Conservation (phyloP, 2,329 filamentous ascomycete species). For the Alternaria burnsii region DNA sequence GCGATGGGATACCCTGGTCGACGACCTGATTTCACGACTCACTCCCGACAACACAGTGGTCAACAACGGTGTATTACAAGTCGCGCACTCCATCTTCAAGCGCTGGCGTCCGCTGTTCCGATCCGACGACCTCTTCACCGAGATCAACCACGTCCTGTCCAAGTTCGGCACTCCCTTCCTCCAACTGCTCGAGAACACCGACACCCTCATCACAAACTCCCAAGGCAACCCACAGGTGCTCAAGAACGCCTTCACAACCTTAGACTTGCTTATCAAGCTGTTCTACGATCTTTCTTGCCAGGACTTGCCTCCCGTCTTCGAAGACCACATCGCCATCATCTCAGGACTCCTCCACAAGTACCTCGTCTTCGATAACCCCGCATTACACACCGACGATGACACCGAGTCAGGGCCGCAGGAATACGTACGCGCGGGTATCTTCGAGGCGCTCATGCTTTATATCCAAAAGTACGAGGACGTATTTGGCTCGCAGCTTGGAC, state of each 20-base stretch:
- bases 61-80: slow-evolving; percentile 94
- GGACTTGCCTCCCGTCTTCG: slow-evolving; percentile 92
- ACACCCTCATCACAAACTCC: slow-evolving; percentile 75
- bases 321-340: slow-evolving; percentile 82
- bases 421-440: slow-evolving; percentile 90
- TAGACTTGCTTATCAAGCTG: slow-evolving; percentile 89
- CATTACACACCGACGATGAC: slow-evolving; percentile 87
- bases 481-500: slow-evolving; percentile 79
- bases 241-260: slow-evolving; percentile 80
- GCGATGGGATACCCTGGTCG: slow-evolving; percentile 93
- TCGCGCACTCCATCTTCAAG: slow-evolving; percentile 97
- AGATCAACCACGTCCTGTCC: slow-evolving; percentile 93
- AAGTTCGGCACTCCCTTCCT: slow-evolving; percentile 88
- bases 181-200: slow-evolving; percentile 76
- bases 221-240: slow-evolving; percentile 77
- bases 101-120: slow-evolving; percentile 94
- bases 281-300: slow-evolving; percentile 98
- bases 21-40: slow-evolving; percentile 88
- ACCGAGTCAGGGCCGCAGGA: slow-evolving; percentile 84
- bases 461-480: slow-evolving; percentile 96
- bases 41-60: slow-evolving; percentile 81
- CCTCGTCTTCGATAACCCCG: slow-evolving; percentile 84
- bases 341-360: slow-evolving; percentile 89
- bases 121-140: slow-evolving; percentile 89
- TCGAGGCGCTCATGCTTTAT: slow-evolving; percentile 87